These are phyloP conservation scores for Trifolium pratense DNA, from an alignment of 306 rosid species.

Conservation along the genomic window DNA sequence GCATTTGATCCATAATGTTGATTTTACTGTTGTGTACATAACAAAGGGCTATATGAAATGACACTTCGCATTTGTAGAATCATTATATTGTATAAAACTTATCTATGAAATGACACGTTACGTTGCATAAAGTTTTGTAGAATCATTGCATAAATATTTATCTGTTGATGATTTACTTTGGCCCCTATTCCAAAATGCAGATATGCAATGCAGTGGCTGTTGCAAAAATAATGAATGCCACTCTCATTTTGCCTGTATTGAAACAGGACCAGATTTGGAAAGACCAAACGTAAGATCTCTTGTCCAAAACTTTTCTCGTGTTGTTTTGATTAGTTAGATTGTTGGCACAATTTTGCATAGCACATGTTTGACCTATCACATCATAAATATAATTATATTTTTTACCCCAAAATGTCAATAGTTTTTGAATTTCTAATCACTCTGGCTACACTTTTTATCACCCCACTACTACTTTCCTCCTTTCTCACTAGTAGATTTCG, in stretches of 20 bases:
- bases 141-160: slow-evolving; percentile 16
- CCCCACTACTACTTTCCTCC: slow-evolving; percentile 9
- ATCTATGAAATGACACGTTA: slow-evolving; percentile 26
- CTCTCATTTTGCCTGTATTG: slow-evolving; percentile 94
- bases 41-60: slow-evolving; percentile 16
- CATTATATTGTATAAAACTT: neutral
- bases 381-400: slow-evolving; percentile 21
- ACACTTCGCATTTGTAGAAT: neutral
- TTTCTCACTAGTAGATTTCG: neutral
- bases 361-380: slow-evolving; percentile 18
- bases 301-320: slow-evolving; percentile 23
- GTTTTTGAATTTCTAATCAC: slow-evolving; percentile 20
- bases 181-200: slow-evolving; percentile 57
- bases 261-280: slow-evolving; percentile 99
- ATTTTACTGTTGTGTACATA: slow-evolving; percentile 6
- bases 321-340: slow-evolving; percentile 32
- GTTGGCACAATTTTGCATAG: slow-evolving; percentile 21
- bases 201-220: slow-evolving; percentile 99
- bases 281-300: slow-evolving; percentile 90
- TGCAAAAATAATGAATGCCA: slow-evolving; percentile 96
- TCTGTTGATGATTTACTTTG: slow-evolving; percentile 32
- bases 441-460: slow-evolving; percentile 13
- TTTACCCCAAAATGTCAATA: neutral
- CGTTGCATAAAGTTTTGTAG: neutral
- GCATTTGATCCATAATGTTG: slow-evolving; percentile 36